A percentile compares a stretch with the other conserved stretches of the same genome.
Evolutionary conservation across 1,284 basidiomycete species (phyloP).

Genomic region (Cutaneotrichosporon mucoides): DNA sequence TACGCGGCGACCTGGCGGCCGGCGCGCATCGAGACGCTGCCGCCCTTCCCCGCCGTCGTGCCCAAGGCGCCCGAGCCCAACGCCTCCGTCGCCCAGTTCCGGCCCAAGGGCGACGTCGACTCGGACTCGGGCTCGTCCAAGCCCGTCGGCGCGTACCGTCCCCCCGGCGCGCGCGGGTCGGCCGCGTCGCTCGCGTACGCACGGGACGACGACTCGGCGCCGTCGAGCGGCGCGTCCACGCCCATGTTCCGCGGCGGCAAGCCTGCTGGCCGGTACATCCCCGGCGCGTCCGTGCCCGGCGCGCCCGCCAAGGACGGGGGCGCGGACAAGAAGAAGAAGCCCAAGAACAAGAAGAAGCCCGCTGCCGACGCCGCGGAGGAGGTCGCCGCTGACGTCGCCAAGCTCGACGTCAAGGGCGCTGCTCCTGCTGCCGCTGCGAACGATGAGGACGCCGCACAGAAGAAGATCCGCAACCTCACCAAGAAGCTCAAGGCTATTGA

Average conservation of each 20-base stretch:
- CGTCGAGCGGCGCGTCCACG: conserved; percentile 49
- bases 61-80: conserved; percentile 72
- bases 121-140: conserved; percentile 51
- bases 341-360: conserved; percentile 54
- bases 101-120: conserved; percentile 34
- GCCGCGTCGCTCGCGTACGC: conserved; percentile 80
- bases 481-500: conserved; percentile 96
- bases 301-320: conserved; percentile 26
- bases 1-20: conserved; percentile 82
- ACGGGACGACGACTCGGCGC: conserved; percentile 72
- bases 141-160: conserved; percentile 77
- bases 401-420: conserved; percentile 40
- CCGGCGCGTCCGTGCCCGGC: conserved; percentile 57
- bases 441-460: conserved; percentile 69
- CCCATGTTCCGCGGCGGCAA: conserved; percentile 58
- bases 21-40: conserved; percentile 59
- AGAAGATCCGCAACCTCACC: conserved; percentile 87
- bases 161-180: conserved; percentile 83
- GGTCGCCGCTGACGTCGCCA: conserved; percentile 25
- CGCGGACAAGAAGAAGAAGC: conserved; percentile 57
- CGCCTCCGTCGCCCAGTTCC: conserved; percentile 53
- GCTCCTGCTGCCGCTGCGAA: conserved; percentile 46
- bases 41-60: conserved; percentile 67
- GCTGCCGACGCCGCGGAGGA: conserved; percentile 21
- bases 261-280: conserved; percentile 56